A percentile compares a stretch with the other conserved stretches of the same genome.
phyloP scores from a whole-genome alignment of 441 rosid genomes.

The Hypseocharis bilobata region DNA sequence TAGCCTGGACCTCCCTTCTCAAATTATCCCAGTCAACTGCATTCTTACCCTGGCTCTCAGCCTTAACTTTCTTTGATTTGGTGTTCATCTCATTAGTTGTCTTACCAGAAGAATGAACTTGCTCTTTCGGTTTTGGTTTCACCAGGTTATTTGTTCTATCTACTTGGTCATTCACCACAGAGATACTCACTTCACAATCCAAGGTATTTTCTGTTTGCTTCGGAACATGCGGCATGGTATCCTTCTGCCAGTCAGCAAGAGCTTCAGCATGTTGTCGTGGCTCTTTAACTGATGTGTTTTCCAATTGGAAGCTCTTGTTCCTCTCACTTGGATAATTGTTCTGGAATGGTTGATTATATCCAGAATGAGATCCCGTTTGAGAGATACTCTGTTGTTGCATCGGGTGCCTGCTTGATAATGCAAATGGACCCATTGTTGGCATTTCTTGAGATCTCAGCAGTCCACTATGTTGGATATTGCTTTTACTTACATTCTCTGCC shows the following conservation, averaged over 20 bases:
- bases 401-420: constrained; percentile 26
- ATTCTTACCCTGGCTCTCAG: constrained; percentile 36
- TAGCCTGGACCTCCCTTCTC: constrained; percentile 43
- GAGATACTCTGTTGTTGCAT: constrained; percentile 26
- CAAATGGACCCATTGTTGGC: constrained; percentile 18
- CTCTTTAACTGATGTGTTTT: constrained; percentile 25
- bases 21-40: constrained; percentile 71
- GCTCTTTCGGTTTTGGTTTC: constrained; percentile 33
- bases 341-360: constrained; percentile 24
- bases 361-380: constrained; percentile 17
- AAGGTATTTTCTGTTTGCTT: constrained; percentile 26
- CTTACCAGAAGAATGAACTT: constrained; percentile 26
- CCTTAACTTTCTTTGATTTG: constrained; percentile 44
- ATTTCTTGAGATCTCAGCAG: constrained; percentile 24
- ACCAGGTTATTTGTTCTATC: constrained; percentile 24
- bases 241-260: constrained; percentile 26
- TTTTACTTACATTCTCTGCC: constrained; percentile 22
- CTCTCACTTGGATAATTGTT: constrained; percentile 26
- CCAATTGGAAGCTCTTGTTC: constrained; percentile 28
- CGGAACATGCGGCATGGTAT: constrained; percentile 23
- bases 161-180: constrained; percentile 25
- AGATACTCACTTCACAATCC: constrained; percentile 28
- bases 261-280: constrained; percentile 29
- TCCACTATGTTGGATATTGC: constrained; percentile 24
- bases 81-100: constrained; percentile 27